Percentiles rank a stretch among this genome's conserved stretches.
These are phyloP conservation scores for Hypoxylon sp. DNA, from an alignment of 2,329 filamentous ascomycete species.

Conservation along the genomic window DNA sequence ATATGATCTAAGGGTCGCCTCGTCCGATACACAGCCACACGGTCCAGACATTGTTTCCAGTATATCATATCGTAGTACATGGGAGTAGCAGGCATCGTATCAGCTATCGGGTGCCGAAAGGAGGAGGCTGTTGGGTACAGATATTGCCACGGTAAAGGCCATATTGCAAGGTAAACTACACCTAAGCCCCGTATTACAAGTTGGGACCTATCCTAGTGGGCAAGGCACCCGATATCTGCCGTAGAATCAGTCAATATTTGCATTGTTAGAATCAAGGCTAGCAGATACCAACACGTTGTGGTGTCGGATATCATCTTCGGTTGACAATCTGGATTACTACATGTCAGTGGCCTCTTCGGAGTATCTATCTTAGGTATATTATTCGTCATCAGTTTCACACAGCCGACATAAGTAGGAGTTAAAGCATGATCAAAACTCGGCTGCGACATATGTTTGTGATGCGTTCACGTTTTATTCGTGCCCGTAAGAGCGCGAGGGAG, in stretches of 20 bases:
- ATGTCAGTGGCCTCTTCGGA: background rate
- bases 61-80: slow-evolving; percentile 2
- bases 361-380: background rate
- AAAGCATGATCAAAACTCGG: slow-evolving; percentile 1
- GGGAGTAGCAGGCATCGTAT: slow-evolving; percentile 1
- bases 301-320: background rate
- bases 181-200: background rate
- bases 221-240: background rate
- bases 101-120: background rate
- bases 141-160: background rate
- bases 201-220: slow-evolving; percentile 7
- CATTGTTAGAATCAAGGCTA: background rate
- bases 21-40: slow-evolving; percentile 17
- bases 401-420: background rate
- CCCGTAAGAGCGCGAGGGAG: background rate
- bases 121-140: background rate
- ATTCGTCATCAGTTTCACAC: background rate
- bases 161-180: background rate
- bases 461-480: background rate
- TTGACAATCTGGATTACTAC: background rate
- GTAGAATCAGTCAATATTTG: background rate
- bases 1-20: slow-evolving; percentile 10
- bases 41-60: background rate
- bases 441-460: background rate
- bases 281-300: background rate